phyloP scores from a whole-genome alignment of 129 eudicot species.

The Helianthus tuberosus region DNA sequence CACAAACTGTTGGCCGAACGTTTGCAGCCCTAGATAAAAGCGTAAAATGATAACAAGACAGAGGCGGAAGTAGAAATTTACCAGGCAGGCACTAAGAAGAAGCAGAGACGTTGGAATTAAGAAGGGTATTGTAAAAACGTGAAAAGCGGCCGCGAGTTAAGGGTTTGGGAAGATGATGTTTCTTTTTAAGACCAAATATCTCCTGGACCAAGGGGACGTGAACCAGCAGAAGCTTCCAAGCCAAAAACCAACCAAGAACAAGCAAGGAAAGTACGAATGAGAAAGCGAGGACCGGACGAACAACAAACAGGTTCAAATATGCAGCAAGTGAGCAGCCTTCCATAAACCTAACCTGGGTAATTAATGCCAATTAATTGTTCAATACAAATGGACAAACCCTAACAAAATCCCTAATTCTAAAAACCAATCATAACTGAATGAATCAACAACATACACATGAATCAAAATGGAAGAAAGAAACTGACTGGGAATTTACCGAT shows the following conservation, averaged over 20 bases:
- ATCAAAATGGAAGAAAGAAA: too few species aligned
- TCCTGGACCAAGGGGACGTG: conserved; percentile 93
- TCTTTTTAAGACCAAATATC: conserved; percentile 77
- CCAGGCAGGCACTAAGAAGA: conserved; percentile 15
- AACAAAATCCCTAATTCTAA: too few species aligned
- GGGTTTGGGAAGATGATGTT: conserved; percentile 63
- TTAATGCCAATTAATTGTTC: too few species aligned
- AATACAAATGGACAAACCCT: too few species aligned
- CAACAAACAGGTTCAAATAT: conserved; percentile 31
- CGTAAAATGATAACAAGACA: neutral
- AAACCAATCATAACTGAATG: too few species aligned
- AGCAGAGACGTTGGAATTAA: conserved; percentile 16
- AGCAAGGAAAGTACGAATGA: conserved; percentile 46
- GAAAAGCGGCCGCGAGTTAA: conserved; percentile 50
- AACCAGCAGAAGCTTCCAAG: conserved; percentile 85
- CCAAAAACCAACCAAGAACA: conserved; percentile 72
- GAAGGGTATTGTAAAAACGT: conserved; percentile 52
- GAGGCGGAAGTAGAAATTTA: conserved; percentile 11
- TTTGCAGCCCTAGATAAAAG: too few species aligned
- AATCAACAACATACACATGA: too few species aligned
- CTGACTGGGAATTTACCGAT: too few species aligned
- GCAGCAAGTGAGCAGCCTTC: conserved; percentile 33
- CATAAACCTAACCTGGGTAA: conserved; percentile 10
- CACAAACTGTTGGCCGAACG: too few species aligned
- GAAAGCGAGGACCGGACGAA: conserved; percentile 58